Conservation (phyloP, 306 rosid species). For the Prinsepia uniflora region DNA sequence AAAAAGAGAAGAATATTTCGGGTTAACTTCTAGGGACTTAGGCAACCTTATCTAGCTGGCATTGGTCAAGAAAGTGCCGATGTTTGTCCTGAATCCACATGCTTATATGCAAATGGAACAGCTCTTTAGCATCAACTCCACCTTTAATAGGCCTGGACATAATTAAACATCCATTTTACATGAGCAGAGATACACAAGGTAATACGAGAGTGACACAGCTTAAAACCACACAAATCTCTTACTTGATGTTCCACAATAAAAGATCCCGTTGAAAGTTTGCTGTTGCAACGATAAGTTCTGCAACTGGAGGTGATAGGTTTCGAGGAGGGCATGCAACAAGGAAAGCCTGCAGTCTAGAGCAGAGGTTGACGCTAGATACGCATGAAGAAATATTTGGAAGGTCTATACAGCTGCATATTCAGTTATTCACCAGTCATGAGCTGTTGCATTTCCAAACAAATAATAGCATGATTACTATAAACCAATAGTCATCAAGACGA, state of each 20-base stretch:
- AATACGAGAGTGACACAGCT: not conserved
- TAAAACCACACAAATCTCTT: not conserved
- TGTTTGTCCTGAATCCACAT: conserved; percentile 34
- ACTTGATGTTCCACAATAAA: conserved; percentile 31
- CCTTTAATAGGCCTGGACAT: conserved; percentile 26
- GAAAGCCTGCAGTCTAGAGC: conserved; percentile 29
- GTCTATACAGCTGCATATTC: conserved; percentile 29
- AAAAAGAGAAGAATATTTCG: not conserved
- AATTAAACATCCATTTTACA: not conserved
- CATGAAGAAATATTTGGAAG: conserved; percentile 38
- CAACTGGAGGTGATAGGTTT: conserved; percentile 28
- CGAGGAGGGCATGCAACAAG: conserved; percentile 34
- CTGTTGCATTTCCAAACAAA: not conserved
- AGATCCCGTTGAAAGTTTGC: conserved; percentile 35
- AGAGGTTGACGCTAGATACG: conserved; percentile 31
- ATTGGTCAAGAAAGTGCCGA: conserved; percentile 26
- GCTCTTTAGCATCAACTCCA: conserved; percentile 34
- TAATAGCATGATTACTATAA: not conserved
- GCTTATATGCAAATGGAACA: conserved; percentile 29
- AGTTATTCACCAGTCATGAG: not conserved
- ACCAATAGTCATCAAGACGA: not conserved
- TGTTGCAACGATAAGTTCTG: conserved; percentile 31
- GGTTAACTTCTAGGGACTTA: not conserved
- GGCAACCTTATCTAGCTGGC: conserved; percentile 33
- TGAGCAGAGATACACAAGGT: not conserved